Evolutionary conservation across 2,329 filamentous ascomycete species (phyloP), one percentile per base, ranked within the genome.

Genomic region (Stachybotrys chlorohalonatus): DNA sequence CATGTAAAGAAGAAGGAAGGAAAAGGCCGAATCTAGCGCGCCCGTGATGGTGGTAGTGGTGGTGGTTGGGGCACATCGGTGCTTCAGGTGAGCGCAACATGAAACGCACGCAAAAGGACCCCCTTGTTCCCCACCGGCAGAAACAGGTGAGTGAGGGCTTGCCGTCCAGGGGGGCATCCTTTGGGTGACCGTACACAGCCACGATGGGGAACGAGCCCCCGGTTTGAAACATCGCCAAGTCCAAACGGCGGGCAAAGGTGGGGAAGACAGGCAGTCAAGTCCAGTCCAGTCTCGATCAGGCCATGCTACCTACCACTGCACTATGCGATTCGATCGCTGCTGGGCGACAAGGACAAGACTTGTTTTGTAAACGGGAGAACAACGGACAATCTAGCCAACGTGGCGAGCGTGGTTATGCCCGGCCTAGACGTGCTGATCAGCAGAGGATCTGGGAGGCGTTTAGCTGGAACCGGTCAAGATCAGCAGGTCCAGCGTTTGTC

Each of bases 51-150:
- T 42, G 36, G 36, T 42, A 42, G 36, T 13, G 36, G 36, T 42
- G 36, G 36, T 42, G 36, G 36, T 42, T 42, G 13, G 36, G 36
- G 36, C 9, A 9, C 6, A 13, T 42, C 36, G 36, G 16, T 50
- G 48, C 48, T 50, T 50, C 48, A 50, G 48, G 48, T 50, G 48
- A 31, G 24, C n/a, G 48, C 48, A 50, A 50, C 48, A 3, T 50
- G 48, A 50, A 50, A 50, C 48, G 13, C 13, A 15, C 3, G 24
- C 24, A 24, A 24, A 24, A 24, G 36, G 5, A 6, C 6, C 48
- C 48, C 48, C 48, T 11, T 48, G n/a, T 16, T 9, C 47, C 47
- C 47, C 9, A 11, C 8, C 36, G 36, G 13, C 36, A 13, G 36
- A 24, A 24, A 24, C 36, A 42, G 36, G 36, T 13, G 36, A 42